A percentile compares a stretch with the other conserved stretches of the same genome.
Evolutionary conservation across 192 early-diverging fungal species (phyloP).

Genomic region (Allomyces arbusculus): DNA sequence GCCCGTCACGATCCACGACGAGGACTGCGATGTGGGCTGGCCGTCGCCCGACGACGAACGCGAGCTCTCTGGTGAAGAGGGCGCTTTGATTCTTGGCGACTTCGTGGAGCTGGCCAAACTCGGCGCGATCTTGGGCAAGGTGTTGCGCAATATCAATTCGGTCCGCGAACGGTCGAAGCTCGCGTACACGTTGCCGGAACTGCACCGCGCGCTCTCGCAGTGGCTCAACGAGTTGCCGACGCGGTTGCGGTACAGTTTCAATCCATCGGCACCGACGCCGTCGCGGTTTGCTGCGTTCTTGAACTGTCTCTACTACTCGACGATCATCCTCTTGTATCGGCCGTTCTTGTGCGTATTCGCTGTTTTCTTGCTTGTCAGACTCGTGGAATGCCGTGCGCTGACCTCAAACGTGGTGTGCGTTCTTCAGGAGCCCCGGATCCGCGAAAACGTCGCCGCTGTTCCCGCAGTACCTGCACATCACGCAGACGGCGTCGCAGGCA

Average conservation of each 20-base stretch:
- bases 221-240: not conserved
- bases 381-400: not conserved
- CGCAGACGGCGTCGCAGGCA: not conserved
- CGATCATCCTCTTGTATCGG: not conserved
- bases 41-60: not conserved
- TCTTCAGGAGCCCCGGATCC: too few species aligned
- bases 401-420: too few species aligned
- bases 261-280: not conserved
- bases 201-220: not conserved
- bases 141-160: not conserved
- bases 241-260: not conserved
- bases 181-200: not conserved
- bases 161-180: not conserved
- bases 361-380: not conserved
- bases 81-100: not conserved
- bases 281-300: not conserved
- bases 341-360: not conserved
- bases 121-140: not conserved
- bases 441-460: not conserved
- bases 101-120: not conserved
- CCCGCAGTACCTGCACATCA: not conserved
- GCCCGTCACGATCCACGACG: not conserved
- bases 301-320: not conserved
- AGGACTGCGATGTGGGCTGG: not conserved
- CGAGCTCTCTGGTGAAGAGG: not conserved